Conservation (phyloP, 306 rosid genomes). For the Lotus japonicus region DNA sequence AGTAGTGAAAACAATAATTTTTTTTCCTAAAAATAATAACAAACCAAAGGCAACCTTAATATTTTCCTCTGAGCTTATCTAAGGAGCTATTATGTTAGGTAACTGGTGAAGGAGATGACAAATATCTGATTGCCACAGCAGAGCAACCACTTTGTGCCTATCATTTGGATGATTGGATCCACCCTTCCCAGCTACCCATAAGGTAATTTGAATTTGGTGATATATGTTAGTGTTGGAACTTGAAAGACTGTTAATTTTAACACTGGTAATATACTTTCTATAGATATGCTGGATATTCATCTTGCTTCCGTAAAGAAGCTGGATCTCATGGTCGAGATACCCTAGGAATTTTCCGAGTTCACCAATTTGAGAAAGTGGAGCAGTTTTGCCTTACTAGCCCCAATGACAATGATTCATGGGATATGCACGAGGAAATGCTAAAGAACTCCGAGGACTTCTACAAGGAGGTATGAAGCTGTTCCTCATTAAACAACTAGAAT, state of each 20-base stretch:
- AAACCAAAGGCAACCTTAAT: too few relatives aligned
- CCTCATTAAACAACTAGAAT: neutral
- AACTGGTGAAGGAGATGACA: slow-evolving; percentile 99
- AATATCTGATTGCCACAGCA: slow-evolving; percentile 93
- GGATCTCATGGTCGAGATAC: slow-evolving; percentile 99
- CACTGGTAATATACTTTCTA: slow-evolving; percentile 7
- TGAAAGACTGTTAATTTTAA: neutral
- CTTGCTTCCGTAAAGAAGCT: slow-evolving; percentile 99
- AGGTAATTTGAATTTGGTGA: slow-evolving; percentile 41
- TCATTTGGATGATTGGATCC: slow-evolving; percentile 92
- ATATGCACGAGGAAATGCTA: slow-evolving; percentile 93
- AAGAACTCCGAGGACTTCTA: slow-evolving; percentile 89
- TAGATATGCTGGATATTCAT: slow-evolving; percentile 92
- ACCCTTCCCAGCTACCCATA: slow-evolving; percentile 80
- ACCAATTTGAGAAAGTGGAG: slow-evolving; percentile 95
- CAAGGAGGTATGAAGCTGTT: slow-evolving; percentile 36
- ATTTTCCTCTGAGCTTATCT: neutral
- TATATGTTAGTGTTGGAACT: neutral
- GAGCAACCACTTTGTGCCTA: slow-evolving; percentile 95
- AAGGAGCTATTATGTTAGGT: slow-evolving; percentile 38
- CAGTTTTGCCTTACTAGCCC: slow-evolving; percentile 91
- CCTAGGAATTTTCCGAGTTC: slow-evolving; percentile 87
- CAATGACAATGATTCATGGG: slow-evolving; percentile 79
- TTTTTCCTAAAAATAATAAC: neutral
- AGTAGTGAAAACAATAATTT: neutral